Percentiles rank a stretch among this genome's conserved stretches.
phyloP scores from a whole-genome alignment of 2,329 filamentous ascomycete species.

The Beauveria pseudobassiana region DNA sequence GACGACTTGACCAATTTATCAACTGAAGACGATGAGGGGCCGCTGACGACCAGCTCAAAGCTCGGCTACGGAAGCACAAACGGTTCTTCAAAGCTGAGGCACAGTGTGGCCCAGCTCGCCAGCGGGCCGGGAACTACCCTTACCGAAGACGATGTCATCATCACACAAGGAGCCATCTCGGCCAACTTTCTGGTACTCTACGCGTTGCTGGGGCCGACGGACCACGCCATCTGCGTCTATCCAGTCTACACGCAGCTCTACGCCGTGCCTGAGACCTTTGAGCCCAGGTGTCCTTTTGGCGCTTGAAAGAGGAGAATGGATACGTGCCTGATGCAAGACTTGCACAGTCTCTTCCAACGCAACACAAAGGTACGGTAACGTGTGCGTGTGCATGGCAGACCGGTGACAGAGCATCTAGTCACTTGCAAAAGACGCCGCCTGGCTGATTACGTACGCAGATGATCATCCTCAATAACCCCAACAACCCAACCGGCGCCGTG shows the following conservation, averaged over 20 bases:
- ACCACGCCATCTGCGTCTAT: conserved; percentile 81
- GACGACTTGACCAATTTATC: conserved; percentile 55
- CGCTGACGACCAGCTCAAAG: conserved; percentile 43
- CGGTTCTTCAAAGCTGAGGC: conserved; percentile 56
- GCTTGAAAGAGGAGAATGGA: conserved; percentile 52
- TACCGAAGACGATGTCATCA: conserved; percentile 56
- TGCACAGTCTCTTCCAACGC: conserved; percentile 55
- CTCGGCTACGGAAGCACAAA: conserved; percentile 69
- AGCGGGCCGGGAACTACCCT: conserved; percentile 44
- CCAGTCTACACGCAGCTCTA: conserved; percentile 86
- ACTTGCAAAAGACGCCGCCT: conserved; percentile 17
- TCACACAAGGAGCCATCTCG: conserved; percentile 72
- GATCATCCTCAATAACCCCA: conserved; percentile 61
- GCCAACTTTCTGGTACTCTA: conserved; percentile 82
- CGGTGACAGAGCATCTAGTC: not conserved
- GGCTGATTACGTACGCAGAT: conserved; percentile 21
- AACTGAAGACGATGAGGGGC: conserved; percentile 39
- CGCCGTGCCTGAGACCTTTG: conserved; percentile 63
- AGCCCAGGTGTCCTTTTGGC: conserved; percentile 72
- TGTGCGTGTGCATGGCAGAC: not conserved
- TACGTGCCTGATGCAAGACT: conserved; percentile 60
- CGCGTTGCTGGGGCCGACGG: conserved; percentile 60
- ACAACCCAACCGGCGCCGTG: conserved; percentile 72
- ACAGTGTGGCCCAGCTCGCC: conserved; percentile 58
- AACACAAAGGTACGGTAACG: conserved; percentile 60